Evolutionary conservation across 192 early-diverging fungal species (phyloP).

Genomic region (Coemansia reversa): DNA sequence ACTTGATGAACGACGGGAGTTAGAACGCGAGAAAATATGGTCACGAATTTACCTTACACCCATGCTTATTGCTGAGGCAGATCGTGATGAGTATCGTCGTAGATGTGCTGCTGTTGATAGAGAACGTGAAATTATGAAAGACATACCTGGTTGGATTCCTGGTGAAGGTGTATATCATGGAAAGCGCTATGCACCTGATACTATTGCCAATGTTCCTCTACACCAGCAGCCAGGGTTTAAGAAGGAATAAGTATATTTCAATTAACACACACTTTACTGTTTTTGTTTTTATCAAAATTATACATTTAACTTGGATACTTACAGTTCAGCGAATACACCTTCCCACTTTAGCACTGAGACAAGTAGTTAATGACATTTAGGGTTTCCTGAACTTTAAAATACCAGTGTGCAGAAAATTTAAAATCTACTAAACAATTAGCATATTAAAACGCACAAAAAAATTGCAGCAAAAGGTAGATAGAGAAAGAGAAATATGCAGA

Average conservation of each 20-base stretch:
- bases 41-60: slow-evolving; percentile 89
- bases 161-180: slow-evolving; percentile 92
- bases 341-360: too few relatives aligned
- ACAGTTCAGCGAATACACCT: background rate
- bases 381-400: too few relatives aligned
- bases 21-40: slow-evolving; percentile 92
- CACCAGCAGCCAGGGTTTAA: slow-evolving; percentile 46
- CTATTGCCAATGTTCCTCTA: slow-evolving; percentile 50
- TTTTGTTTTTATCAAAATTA: background rate
- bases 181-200: slow-evolving; percentile 65
- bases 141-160: slow-evolving; percentile 71
- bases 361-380: too few relatives aligned
- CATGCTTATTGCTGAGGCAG: slow-evolving; percentile 87
- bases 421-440: too few relatives aligned
- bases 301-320: slow-evolving; percentile 1
- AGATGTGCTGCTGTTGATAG: slow-evolving; percentile 66
- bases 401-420: too few relatives aligned
- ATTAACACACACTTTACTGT: background rate
- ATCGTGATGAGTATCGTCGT: slow-evolving; percentile 88
- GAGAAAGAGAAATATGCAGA: too few relatives aligned
- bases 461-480: too few relatives aligned
- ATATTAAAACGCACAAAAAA: too few relatives aligned
- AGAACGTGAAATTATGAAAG: slow-evolving; percentile 86
- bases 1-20: slow-evolving; percentile 63
- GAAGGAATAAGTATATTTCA: slow-evolving; percentile 13